Evolutionary conservation across 2,329 filamentous ascomycete genomes (phyloP), one percentile per base, ranked within the genome.

Genomic region (Apiospora aurea): DNA sequence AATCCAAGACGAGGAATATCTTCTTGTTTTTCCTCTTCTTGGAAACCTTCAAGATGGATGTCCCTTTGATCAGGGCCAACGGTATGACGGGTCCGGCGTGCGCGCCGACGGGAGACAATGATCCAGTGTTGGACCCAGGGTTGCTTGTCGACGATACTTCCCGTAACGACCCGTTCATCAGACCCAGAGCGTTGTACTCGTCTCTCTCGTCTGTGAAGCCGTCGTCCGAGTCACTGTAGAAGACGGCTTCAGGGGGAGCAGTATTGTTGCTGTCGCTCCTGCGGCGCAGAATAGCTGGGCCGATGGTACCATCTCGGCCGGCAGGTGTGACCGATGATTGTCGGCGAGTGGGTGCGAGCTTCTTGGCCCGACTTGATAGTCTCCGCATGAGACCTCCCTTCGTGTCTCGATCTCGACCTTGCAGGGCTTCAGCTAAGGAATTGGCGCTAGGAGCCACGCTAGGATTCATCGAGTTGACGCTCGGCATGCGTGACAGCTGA

Each of bases 211-310:
- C 85, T 16, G 53, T 53, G 53, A 86, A 81, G 38, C 91, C 90
- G 46, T 88, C 87, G 74, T 92, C 90, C 26, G 88, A 89, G 74
- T 89, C 88, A 14, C 84, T 85, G 70, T 83, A 81, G 53, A 85
- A 77, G 74, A 83, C 81, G 44, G 77, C 77, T 43, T 81, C 84
- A 47, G 87, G 83, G 13, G 90, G 89, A 10, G 87, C 86, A 8
- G 92, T 92, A 75, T 90, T 93, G 81, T 93, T 96, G 84, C 95
- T 97, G 81, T 97, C 95, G 81, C 95, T 98, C 75, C 95, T 91
- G 72, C 94, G 89, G 74, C 96, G 91, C 82, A 97, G 90, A 70
- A 97, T 93, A 71, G 95, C 93, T 1, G 96, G 96, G 0, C 96
- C 96, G 38, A 95, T 92, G 79, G 95, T 98, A 74, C 93, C 92